phyloP scores from a whole-genome alignment of 306 rosid species.

The Mucuna pruriens region DNA sequence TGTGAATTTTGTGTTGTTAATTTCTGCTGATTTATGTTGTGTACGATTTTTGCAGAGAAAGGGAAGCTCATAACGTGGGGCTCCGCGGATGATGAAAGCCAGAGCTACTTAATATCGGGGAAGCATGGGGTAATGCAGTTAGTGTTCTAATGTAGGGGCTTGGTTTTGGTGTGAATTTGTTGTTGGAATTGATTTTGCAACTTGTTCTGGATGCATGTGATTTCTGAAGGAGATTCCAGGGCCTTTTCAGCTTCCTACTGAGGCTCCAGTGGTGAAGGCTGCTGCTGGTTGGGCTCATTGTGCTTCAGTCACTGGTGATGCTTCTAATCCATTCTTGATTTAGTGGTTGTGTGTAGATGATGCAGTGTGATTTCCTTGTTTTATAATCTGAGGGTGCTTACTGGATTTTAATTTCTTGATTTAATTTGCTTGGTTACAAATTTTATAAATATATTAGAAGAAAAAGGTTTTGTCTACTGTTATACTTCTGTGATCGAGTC shows the following conservation, averaged over 20 bases:
- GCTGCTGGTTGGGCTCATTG: slow-evolving; percentile 98
- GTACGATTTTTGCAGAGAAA: slow-evolving; percentile 45
- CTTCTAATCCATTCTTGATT: background rate
- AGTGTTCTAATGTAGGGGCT: slow-evolving; percentile 26
- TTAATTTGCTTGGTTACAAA: background rate
- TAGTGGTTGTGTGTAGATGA: background rate
- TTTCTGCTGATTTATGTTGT: slow-evolving; percentile 14
- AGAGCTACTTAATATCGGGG: slow-evolving; percentile 71
- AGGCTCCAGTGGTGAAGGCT: slow-evolving; percentile 69
- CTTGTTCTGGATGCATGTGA: slow-evolving; percentile 42
- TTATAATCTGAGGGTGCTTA: background rate
- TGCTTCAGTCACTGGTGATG: slow-evolving; percentile 69
- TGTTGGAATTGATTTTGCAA: slow-evolving; percentile 56
- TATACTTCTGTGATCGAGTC: background rate
- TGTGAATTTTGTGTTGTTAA: background rate
- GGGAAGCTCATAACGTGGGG: slow-evolving; percentile 95
- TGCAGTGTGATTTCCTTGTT: background rate
- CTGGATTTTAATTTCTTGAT: background rate
- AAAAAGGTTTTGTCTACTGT: background rate
- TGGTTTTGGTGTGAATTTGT: slow-evolving; percentile 29
- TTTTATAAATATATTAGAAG: background rate
- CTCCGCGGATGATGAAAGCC: slow-evolving; percentile 75
- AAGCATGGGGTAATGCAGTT: slow-evolving; percentile 80
- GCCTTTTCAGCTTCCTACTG: slow-evolving; percentile 67
- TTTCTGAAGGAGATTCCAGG: slow-evolving; percentile 83